Evolutionary conservation across 768 basidiomycete species (phyloP).

Genomic region (Exidia glandulosa): DNA sequence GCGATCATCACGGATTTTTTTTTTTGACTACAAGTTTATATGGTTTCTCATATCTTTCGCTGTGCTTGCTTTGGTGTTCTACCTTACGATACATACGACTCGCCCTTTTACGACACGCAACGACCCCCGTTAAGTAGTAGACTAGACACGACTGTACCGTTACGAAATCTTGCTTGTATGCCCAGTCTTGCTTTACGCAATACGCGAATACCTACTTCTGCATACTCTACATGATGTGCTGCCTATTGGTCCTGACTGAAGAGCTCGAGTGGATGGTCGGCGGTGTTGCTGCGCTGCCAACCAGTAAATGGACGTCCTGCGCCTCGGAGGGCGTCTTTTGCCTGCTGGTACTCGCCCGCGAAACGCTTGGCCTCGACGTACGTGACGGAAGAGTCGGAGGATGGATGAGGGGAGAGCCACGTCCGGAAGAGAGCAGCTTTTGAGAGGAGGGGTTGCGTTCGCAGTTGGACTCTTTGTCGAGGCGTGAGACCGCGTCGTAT

Average conservation of each 20-base stretch:
- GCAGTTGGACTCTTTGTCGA: conserved; percentile 52
- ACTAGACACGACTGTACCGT: too few relatives aligned
- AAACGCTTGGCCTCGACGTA: conserved; percentile 3
- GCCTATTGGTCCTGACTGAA: neutral
- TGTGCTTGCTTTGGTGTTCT: too few relatives aligned
- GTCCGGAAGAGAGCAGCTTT: conserved; percentile 45
- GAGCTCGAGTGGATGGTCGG: neutral
- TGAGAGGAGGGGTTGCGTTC: conserved; percentile 46
- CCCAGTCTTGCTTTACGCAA: neutral
- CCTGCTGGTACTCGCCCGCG: conserved; percentile 35
- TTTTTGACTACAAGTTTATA: too few relatives aligned
- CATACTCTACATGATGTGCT: neutral
- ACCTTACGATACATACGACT: too few relatives aligned
- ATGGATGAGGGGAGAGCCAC: conserved; percentile 14
- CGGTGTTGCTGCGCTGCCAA: conserved; percentile 31
- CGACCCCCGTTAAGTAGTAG: too few relatives aligned
- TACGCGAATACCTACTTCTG: neutral
- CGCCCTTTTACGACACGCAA: too few relatives aligned
- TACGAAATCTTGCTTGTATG: too few relatives aligned
- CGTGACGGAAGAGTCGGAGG: neutral
- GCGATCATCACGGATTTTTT: too few relatives aligned
- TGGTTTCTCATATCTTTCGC: too few relatives aligned
- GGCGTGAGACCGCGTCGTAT: conserved; percentile 66
- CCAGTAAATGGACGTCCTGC: conserved; percentile 40
- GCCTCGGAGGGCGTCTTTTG: conserved; percentile 38